phyloP scores from a whole-genome alignment of 2,329 filamentous ascomycete genomes.

The Zalaria obscura region DNA sequence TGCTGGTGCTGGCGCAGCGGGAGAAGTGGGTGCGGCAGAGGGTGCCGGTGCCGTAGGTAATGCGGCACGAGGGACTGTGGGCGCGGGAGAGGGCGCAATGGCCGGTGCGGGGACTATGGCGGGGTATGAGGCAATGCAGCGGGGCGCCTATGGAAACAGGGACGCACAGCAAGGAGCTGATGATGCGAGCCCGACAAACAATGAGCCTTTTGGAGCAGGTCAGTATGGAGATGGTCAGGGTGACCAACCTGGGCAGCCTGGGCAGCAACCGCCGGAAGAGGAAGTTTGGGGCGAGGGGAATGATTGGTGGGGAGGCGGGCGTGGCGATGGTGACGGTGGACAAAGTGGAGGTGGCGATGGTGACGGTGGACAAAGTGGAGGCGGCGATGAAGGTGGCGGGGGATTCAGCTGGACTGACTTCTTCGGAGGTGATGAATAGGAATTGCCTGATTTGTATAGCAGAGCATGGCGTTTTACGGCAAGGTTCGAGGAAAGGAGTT shows the following conservation, averaged over 20 bases:
- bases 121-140: conserved; percentile 49
- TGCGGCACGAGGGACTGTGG: conserved; percentile 15
- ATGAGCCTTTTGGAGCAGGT: conserved; percentile 14
- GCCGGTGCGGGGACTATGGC: conserved; percentile 44
- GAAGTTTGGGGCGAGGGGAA: conserved; percentile 14
- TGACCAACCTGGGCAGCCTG: conserved; percentile 4
- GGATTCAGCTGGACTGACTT: conserved; percentile 9
- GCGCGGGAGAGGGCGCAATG: conserved; percentile 26
- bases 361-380: conserved; percentile 16
- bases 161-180: conserved; percentile 10
- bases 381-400: conserved; percentile 16
- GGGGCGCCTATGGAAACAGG: conserved; percentile 26
- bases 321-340: conserved; percentile 20
- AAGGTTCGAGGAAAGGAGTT: too few species aligned
- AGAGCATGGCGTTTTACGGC: background rate
- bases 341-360: conserved; percentile 17
- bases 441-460: background rate
- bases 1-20: conserved; percentile 23
- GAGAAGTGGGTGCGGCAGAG: conserved; percentile 20
- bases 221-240: conserved; percentile 4
- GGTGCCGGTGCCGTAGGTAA: conserved; percentile 15
- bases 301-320: conserved; percentile 16
- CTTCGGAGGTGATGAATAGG: conserved; percentile 1
- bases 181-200: conserved; percentile 17
- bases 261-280: conserved; percentile 7